Evolutionary conservation across 495 filamentous ascomycete genomes (phyloP), one percentile per base, ranked within the genome.

Genomic region (Trichodelitschia bisporula): DNA sequence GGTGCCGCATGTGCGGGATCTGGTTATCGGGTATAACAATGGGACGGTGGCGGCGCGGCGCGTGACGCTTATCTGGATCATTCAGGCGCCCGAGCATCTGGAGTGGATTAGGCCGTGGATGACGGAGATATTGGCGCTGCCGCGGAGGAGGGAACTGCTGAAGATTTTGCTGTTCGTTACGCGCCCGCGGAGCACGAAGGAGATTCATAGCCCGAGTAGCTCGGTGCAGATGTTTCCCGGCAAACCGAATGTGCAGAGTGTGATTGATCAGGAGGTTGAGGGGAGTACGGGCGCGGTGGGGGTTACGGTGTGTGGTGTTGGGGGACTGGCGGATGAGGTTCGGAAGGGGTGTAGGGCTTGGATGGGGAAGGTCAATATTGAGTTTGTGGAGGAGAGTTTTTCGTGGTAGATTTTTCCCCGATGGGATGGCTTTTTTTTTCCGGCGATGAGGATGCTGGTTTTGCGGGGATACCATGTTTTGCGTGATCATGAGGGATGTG

Each of bases 61-160:
- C 20, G 53, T 93, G 23, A 70, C 67, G 1, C 67, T 97, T 18
- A 66, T 91, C 35, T 95, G 86, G 86, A 69, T 89, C 41, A 72
- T 93, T 35, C 77, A 80, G 35, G 75, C 80, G 24, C 69, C 69
- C 9, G 79, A 89, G 33, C 66, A 83, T 36, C 58, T 92, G 8
- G 78, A 90, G 50, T 97, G 86, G 86, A 77, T 82, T 40, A 62
- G 76, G 4, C 74, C 77, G 10, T 95, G 77, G 77, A 90, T 97
- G 76, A 80, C 80, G 35, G 59, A 61, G 37, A 72, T 95, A 31
- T 56, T 93, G 34, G 59, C 59, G 24, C 70, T 91, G 70, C 69
- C 76, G 5, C 56, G 64, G 26, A 69, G 82, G 2, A 58, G 74
- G 15, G 76, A 84, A 11, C 55, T 89, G 2, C 64, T 95, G 27